Evolutionary conservation across 2,329 filamentous ascomycete species (phyloP).

Genomic region (Myriangium duriaei): DNA sequence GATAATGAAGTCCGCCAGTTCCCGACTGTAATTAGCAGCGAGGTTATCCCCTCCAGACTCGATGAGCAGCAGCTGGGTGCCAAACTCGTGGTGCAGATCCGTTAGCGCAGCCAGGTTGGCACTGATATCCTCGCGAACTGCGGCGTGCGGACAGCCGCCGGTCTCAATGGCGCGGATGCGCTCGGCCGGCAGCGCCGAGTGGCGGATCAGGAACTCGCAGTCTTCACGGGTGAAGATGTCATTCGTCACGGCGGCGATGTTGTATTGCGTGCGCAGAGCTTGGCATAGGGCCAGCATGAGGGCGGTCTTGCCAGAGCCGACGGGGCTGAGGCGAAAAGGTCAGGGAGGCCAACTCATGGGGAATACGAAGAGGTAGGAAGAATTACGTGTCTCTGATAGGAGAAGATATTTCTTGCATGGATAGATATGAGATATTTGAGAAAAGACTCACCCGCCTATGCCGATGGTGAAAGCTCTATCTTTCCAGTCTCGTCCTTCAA

Average conservation of each 20-base stretch:
- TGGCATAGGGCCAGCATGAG: slow-evolving; percentile 90
- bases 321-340: slow-evolving; percentile 51
- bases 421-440: no score
- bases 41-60: slow-evolving; percentile 94
- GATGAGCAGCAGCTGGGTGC: slow-evolving; percentile 76
- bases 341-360: neutral
- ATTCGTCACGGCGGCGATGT: slow-evolving; percentile 91
- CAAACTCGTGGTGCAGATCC: slow-evolving; percentile 69
- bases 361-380: no score
- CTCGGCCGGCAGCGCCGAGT: slow-evolving; percentile 67
- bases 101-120: slow-evolving; percentile 88
- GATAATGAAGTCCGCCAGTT: slow-evolving; percentile 94
- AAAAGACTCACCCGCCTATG: slow-evolving; percentile 71
- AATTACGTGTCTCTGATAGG: no score
- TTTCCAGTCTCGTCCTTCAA: slow-evolving; percentile 75
- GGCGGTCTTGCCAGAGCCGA: slow-evolving; percentile 93
- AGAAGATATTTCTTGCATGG: no score
- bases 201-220: slow-evolving; percentile 86
- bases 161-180: slow-evolving; percentile 96
- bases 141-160: slow-evolving; percentile 91
- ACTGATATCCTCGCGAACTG: slow-evolving; percentile 91
- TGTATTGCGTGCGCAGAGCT: slow-evolving; percentile 66
- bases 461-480: slow-evolving; percentile 90
- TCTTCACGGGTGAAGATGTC: slow-evolving; percentile 98
- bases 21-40: slow-evolving; percentile 88